Evolutionary conservation across 495 filamentous ascomycete genomes (phyloP), one percentile per base, ranked within the genome.

Genomic region (Aspergillus indologenus): DNA sequence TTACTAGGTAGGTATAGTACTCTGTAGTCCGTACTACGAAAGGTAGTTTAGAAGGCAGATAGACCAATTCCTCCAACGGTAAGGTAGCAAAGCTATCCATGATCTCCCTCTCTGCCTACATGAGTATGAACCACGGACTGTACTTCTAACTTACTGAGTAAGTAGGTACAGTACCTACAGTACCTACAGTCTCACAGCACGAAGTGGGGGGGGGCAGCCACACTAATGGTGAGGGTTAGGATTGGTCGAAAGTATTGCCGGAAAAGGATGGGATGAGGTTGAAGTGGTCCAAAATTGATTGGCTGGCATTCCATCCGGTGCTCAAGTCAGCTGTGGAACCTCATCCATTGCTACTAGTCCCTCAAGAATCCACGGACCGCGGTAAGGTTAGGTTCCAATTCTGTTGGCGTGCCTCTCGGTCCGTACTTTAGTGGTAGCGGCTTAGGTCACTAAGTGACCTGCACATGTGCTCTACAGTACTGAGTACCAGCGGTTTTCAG

Each of bases 271-370:
- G 18, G 26, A 56, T 62, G 60, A 62, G 51, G 61, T 53, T 49
- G 23, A 56, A 56, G 45, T 46, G 21, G 54, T 50, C 0, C 0
- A 20, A 11, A 7, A 42, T 14, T 63, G 61, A 69, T 71, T 71
- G 68, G 70, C 59, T 64, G 70, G 66, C 23, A 64, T 64, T 51
- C 56, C 62, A 62, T 68, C 46, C 66, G 66, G 68, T 40, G 42
- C 29, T 43, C 59, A 60, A 64, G 60, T 67, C 51, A 57, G 61
- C 44, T 57, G 55, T 49, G 45, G 45, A 49, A 11, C 46, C 47
- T 46, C 17, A n/a, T 46, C 17, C 24, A 46, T 23, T 21, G 20
- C 12, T 56, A 22, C 29, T 42, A 42, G 24, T 54, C 24, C 54
- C 42, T 31, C 22, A 14, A 50, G 18, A 9, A 24, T 50, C 44